Percentiles rank a stretch among this genome's conserved stretches.
These are phyloP conservation scores for Plectosphaerella cucumerina DNA, from an alignment of 2,329 filamentous ascomycete genomes.

Conservation along the genomic window DNA sequence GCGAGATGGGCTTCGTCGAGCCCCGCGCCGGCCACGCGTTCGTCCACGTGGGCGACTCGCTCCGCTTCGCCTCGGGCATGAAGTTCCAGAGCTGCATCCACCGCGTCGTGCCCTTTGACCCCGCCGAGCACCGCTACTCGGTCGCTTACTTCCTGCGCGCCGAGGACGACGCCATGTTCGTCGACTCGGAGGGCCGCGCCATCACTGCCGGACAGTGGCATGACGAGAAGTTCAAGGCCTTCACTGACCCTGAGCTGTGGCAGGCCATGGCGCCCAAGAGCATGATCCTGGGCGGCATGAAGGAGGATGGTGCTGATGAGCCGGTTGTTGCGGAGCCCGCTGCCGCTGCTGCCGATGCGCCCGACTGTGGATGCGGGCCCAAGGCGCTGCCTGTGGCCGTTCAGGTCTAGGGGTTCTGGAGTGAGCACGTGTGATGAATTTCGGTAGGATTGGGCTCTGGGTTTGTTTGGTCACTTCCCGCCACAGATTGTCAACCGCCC, in stretches of 20 bases:
- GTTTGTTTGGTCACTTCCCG: no score
- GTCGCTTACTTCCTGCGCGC: constrained; percentile 56
- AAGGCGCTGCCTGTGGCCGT: no score
- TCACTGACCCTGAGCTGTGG: constrained; percentile 36
- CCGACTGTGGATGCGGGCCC: no score
- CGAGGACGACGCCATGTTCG: constrained; percentile 52
- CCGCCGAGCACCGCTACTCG: constrained; percentile 51
- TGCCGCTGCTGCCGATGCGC: no score
- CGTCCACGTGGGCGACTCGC: constrained; percentile 55
- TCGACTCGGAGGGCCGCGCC: constrained; percentile 48
- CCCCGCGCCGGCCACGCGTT: constrained; percentile 48
- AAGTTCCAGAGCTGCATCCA: constrained; percentile 54
- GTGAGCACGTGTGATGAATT: no score
- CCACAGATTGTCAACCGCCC: no score
- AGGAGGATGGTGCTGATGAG: constrained; percentile 1
- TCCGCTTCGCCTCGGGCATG: constrained; percentile 50
- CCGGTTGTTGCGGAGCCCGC: neutral
- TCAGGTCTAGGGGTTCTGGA: no score
- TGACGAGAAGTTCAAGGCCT: constrained; percentile 50
- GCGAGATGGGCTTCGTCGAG: constrained; percentile 48
- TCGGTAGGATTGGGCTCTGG: no score
- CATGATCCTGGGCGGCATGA: constrained; percentile 48
- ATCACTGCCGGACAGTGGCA: constrained; percentile 52
- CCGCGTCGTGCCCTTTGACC: constrained; percentile 49
- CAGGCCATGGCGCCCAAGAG: constrained; percentile 44